Evolutionary conservation across 1,139 yeast genomes (phyloP), one percentile per base, ranked within the genome.

Genomic region (Zygoascus meyerae): DNA sequence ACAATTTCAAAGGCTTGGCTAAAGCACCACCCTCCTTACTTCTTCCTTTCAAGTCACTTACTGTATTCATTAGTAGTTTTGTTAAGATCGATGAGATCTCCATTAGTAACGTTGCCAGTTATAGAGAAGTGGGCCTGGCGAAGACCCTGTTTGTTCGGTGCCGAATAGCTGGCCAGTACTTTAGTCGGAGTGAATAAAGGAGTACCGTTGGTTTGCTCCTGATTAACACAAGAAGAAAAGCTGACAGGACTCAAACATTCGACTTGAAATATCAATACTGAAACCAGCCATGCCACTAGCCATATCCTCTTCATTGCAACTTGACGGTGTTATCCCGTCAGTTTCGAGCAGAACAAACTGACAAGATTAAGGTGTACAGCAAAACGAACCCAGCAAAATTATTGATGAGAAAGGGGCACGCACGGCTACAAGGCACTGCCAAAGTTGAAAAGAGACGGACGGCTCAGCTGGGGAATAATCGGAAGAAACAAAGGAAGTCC

Each of bases 41-140:
- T n/a, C n/a, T n/a, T n/a, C n/a, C n/a, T n/a, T n/a, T n/a, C n/a
- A n/a, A n/a, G n/a, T n/a, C n/a, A 40, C 43, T 26, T 40, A 40
- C 43, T 40, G 15, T 40, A 40, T 18, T 40, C 37, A 21, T 40
- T 40, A 7, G 64, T 55, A 7, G 17, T 12, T 8, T 34, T 34
- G 30, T 40, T 21, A 21, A 41, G 12, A 21, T 45, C 48, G 4
- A 31, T 18, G n/a, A 40, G 12, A 2, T 16, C 10, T 16, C 45
- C 45, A 5, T 26, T 17, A 29, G 18, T 32, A 18, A 44, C n/a
- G 9, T 14, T 8, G 10, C 46, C 46, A 1, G 33, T 32, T 12
- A 44, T 40, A 5, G 10, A 6, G 18, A 37, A 36, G 5, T 17
- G 17, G 28, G 38, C 4, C 11, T 16, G 33, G 6, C 42, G 35